Conservation (phyloP, 371 early-diverging fungal genomes). For the Dentiscutata heterogama region DNA sequence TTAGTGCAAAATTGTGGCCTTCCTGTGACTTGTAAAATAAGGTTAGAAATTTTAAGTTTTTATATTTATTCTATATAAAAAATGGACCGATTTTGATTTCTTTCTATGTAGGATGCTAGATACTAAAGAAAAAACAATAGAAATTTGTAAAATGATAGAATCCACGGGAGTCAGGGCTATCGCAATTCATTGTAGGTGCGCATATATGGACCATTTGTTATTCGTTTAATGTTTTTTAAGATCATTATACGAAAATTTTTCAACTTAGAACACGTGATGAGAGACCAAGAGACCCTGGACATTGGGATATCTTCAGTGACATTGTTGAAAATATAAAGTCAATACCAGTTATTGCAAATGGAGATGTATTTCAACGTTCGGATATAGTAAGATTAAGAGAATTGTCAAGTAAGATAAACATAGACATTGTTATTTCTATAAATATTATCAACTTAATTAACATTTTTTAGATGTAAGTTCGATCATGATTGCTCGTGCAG, state of each 20-base stretch:
- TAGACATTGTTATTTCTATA: no score
- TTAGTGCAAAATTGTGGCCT: constrained; percentile 79
- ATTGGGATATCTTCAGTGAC: constrained; percentile 86
- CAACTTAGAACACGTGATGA: constrained; percentile 69
- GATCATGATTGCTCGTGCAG: constrained; percentile 93
- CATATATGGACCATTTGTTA: neutral
- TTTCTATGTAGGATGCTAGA: constrained; percentile 66
- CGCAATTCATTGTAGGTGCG: constrained; percentile 90
- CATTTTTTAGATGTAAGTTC: constrained; percentile 62
- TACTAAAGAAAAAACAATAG: constrained; percentile 81
- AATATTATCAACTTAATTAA: neutral
- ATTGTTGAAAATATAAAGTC: constrained; percentile 70
- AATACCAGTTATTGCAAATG: constrained; percentile 94
- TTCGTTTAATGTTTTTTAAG: neutral
- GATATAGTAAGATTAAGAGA: constrained; percentile 72
- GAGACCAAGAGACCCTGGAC: constrained; percentile 80
- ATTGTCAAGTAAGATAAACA: constrained; percentile 56
- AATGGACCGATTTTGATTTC: neutral
- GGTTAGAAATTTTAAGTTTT: constrained; percentile 47
- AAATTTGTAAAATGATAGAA: constrained; percentile 83
- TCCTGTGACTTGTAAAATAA: constrained; percentile 86
- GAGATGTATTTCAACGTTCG: constrained; percentile 78
- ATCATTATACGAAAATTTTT: neutral
- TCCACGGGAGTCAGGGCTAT: constrained; percentile 90
- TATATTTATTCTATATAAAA: neutral